Evolutionary conservation across 2,329 filamentous ascomycete species (phyloP).

Genomic region (Leptoxyphium fumago): DNA sequence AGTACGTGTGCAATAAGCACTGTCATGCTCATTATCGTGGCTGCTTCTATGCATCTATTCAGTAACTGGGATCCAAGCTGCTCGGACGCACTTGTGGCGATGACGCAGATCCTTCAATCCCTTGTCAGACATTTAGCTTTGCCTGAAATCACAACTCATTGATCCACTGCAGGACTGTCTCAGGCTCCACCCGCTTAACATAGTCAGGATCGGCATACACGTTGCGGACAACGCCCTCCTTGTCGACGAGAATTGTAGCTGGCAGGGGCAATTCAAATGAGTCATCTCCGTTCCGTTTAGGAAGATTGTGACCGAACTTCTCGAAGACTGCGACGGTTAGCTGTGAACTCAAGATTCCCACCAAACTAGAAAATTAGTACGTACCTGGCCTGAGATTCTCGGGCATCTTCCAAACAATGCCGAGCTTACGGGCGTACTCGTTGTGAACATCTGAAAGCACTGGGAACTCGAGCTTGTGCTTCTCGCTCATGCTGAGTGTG

Average conservation of each 20-base stretch:
- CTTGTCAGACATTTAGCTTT: too few relatives aligned
- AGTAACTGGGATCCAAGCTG: too few relatives aligned
- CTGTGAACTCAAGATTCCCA: too few relatives aligned
- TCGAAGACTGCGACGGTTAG: conserved; percentile 10
- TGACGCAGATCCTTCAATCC: too few relatives aligned
- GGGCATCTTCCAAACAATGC: too few relatives aligned
- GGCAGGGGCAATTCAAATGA: conserved; percentile 26
- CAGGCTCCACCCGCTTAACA: conserved; percentile 24
- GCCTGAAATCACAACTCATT: conserved; percentile 4
- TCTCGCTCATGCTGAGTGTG: conserved; percentile 24
- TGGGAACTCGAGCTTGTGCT: conserved; percentile 26
- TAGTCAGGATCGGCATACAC: conserved; percentile 24
- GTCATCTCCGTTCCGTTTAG: conserved; percentile 24
- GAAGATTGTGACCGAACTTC: conserved; percentile 19
- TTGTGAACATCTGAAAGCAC: conserved; percentile 28
- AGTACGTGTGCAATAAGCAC: too few relatives aligned
- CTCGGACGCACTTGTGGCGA: too few relatives aligned
- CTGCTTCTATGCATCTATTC: too few relatives aligned
- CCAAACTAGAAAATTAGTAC: too few relatives aligned
- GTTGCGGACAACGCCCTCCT: conserved; percentile 23
- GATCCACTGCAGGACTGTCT: conserved; percentile 21
- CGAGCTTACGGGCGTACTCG: conserved; percentile 18
- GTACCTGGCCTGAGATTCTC: too few relatives aligned
- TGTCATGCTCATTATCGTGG: too few relatives aligned
- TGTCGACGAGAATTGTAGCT: conserved; percentile 25